These are phyloP conservation scores for Paramecium primaurelia DNA, from an alignment of 73 alveolate species.

Conservation along the genomic window DNA sequence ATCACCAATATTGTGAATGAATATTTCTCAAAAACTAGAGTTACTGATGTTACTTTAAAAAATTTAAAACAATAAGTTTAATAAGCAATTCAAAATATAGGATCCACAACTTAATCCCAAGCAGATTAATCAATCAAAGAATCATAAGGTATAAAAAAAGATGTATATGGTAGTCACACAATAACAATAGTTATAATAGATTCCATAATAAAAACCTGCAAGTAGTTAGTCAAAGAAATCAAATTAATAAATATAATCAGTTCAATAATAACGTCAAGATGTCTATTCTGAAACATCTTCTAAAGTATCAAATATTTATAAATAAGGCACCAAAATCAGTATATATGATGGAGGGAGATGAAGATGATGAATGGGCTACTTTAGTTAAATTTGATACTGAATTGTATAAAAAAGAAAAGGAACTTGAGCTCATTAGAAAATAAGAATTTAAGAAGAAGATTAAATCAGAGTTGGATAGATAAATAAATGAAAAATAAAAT, in stretches of 20 bases:
- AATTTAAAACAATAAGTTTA: neutral
- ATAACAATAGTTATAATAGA: neutral
- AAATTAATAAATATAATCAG: neutral
- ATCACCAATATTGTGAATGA: conserved; percentile 27
- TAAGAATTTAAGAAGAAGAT: conserved; percentile 59
- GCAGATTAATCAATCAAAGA: neutral
- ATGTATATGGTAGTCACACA: neutral
- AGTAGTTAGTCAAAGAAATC: conserved; percentile 3
- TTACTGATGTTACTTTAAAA: conserved; percentile 53
- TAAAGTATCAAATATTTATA: neutral
- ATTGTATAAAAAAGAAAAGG: conserved; percentile 57
- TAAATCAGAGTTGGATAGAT: conserved; percentile 56
- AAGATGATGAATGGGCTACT: conserved; percentile 66
- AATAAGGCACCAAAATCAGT: conserved; percentile 60
- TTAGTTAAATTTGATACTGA: conserved; percentile 62
- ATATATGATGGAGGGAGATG: conserved; percentile 61
- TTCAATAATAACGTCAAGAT: neutral
- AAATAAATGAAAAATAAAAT: conserved; percentile 30
- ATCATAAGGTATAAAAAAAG: neutral
- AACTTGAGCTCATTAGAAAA: conserved; percentile 45
- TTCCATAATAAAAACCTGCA: neutral
- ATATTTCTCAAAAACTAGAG: neutral
- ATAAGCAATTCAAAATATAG: neutral
- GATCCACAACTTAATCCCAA: neutral
- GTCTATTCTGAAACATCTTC: conserved; percentile 8